These are phyloP conservation scores for Cercophora scortea DNA, from an alignment of 495 filamentous ascomycete genomes.

Conservation along the genomic window DNA sequence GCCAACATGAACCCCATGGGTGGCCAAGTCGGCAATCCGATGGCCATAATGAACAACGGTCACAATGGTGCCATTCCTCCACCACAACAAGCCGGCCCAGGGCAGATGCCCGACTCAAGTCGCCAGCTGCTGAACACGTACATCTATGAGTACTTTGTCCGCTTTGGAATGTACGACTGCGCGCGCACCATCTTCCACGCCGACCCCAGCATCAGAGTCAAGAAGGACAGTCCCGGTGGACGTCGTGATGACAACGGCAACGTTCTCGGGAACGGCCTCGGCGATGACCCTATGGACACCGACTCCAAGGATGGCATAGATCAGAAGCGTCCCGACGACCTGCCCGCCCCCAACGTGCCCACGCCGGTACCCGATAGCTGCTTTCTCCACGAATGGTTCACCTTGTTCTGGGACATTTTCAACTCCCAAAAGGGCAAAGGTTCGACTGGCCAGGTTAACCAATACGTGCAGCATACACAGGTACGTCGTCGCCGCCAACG, in stretches of 20 bases:
- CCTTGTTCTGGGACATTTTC: constrained; percentile 93
- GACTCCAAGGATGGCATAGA: constrained; percentile 71
- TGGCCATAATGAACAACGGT: constrained; percentile 69
- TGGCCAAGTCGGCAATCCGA: constrained; percentile 52
- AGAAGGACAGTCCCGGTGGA: constrained; percentile 49
- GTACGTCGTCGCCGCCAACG: constrained; percentile 36
- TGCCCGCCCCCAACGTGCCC: constrained; percentile 66
- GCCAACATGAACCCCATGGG: constrained; percentile 55
- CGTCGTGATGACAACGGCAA: constrained; percentile 60
- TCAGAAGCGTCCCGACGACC: constrained; percentile 64
- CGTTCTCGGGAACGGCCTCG: constrained; percentile 62
- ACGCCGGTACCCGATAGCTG: constrained; percentile 60
- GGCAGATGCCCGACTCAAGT: constrained; percentile 26
- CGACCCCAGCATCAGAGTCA: constrained; percentile 47
- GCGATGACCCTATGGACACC: constrained; percentile 73
- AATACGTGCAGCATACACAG: constrained; percentile 76
- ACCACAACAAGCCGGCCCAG: constrained; percentile 13
- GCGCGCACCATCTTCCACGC: constrained; percentile 66
- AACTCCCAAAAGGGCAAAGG: constrained; percentile 62
- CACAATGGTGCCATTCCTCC: constrained; percentile 49
- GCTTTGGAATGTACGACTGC: constrained; percentile 69
- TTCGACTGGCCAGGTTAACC: constrained; percentile 44
- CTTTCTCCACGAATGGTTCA: constrained; percentile 93
- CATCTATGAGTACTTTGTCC: constrained; percentile 94
- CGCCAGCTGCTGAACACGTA: constrained; percentile 71